Conservation (phyloP, 2,329 filamentous ascomycete species). For the Penicillium oxalicum region DNA sequence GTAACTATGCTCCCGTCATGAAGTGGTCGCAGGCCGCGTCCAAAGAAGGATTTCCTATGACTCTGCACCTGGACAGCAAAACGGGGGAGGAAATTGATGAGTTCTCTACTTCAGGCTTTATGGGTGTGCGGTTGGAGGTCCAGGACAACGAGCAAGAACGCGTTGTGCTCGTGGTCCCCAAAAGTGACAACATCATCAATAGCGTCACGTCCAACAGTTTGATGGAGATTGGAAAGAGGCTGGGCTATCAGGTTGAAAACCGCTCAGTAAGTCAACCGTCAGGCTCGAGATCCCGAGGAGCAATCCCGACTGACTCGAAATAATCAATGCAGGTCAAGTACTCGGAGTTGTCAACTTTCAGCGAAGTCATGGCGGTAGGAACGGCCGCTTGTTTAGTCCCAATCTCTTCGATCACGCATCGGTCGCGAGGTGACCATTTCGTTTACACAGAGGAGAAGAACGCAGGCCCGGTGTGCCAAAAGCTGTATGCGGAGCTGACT, state of each 20-base stretch:
- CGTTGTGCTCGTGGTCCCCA: constrained; percentile 70
- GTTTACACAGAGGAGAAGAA: constrained; percentile 6
- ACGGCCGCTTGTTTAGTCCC: constrained; percentile 84
- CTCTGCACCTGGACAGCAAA: constrained; percentile 79
- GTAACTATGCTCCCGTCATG: constrained; percentile 91
- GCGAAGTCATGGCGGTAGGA: constrained; percentile 79
- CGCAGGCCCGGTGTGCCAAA: neutral
- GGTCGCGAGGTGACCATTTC: constrained; percentile 47
- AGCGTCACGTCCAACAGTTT: constrained; percentile 55
- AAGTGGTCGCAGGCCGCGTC: constrained; percentile 75
- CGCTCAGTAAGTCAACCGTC: constrained; percentile 31
- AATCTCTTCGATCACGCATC: constrained; percentile 72
- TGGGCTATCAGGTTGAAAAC: constrained; percentile 77
- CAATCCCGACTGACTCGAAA: neutral
- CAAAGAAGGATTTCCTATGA: constrained; percentile 74
- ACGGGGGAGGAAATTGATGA: constrained; percentile 82
- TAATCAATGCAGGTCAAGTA: constrained; percentile 44
- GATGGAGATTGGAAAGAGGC: constrained; percentile 61
- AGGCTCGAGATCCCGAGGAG: neutral
- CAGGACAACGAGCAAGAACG: constrained; percentile 44
- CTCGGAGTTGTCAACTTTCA: constrained; percentile 55
- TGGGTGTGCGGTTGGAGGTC: constrained; percentile 54
- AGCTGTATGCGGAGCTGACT: constrained; percentile 1
- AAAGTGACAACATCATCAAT: constrained; percentile 76
- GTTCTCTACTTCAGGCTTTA: constrained; percentile 86